These are phyloP conservation scores for Sugiyamaella valdiviana DNA, from an alignment of 805 yeast genomes.

Conservation along the genomic window DNA sequence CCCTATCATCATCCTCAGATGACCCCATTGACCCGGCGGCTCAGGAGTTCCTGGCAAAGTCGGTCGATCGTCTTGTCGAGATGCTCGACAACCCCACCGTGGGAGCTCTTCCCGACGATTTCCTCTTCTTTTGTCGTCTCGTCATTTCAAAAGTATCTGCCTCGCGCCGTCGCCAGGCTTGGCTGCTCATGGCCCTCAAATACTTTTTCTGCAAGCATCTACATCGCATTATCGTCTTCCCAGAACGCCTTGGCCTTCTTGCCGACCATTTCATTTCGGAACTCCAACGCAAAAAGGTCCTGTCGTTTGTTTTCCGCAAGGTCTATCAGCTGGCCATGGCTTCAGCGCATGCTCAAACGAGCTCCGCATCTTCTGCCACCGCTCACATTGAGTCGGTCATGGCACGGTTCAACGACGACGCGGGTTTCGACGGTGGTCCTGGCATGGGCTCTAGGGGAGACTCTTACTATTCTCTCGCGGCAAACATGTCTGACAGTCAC, in stretches of 20 bases:
- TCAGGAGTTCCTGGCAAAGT: slow-evolving; percentile 8
- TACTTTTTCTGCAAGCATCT: slow-evolving; percentile 19
- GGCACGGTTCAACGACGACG: slow-evolving; percentile 8
- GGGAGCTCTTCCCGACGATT: slow-evolving; percentile 17
- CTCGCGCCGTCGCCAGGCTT: slow-evolving; percentile 6
- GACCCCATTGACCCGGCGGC: slow-evolving; percentile 1
- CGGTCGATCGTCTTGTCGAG: slow-evolving; percentile 12
- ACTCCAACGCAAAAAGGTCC: slow-evolving; percentile 19
- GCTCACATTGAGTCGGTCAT: slow-evolving; percentile 12
- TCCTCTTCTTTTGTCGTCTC: slow-evolving; percentile 15
- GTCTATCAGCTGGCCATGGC: slow-evolving; percentile 10
- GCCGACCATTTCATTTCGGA: slow-evolving; percentile 20
- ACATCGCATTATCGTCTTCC: slow-evolving; percentile 14
- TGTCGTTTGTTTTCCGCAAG: slow-evolving; percentile 16
- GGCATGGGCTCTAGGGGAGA: not conserved
- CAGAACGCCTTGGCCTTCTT: slow-evolving; percentile 22
- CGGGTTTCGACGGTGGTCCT: not conserved
- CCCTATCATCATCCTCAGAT: slow-evolving; percentile 15
- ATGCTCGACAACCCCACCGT: slow-evolving; percentile 13
- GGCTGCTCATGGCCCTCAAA: slow-evolving; percentile 15
- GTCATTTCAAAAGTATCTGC: slow-evolving; percentile 12
- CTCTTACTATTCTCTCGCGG: not conserved
- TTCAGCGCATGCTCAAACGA: not conserved
- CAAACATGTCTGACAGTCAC: not conserved
- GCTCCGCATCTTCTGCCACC: slow-evolving; percentile 4